Evolutionary conservation across 192 early-diverging fungal species (phyloP).

Genomic region (Podila clonocystis): DNA sequence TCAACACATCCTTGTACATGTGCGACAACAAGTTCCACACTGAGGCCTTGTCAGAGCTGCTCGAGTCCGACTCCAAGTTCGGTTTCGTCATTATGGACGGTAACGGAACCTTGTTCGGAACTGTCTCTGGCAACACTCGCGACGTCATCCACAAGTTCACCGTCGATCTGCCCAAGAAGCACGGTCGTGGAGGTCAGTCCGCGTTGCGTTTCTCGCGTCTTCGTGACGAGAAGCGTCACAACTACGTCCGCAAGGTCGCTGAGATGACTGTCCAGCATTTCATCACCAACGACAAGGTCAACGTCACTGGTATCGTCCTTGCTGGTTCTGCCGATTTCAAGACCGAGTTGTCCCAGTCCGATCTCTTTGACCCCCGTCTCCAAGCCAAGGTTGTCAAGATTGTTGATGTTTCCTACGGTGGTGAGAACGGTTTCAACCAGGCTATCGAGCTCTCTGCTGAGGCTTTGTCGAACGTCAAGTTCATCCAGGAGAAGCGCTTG

Average conservation of each 20-base stretch:
- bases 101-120: conserved; percentile 95
- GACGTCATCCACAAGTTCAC: conserved; percentile 93
- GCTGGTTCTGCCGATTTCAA: conserved; percentile 99
- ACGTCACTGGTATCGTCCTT: conserved; percentile 88
- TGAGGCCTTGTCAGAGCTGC: conserved; percentile 88
- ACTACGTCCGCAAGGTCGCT: conserved; percentile 98
- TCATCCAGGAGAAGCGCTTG: conserved; percentile 98
- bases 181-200: conserved; percentile 99
- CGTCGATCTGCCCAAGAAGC: conserved; percentile 99
- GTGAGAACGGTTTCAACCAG: conserved; percentile 98
- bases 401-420: conserved; percentile 98
- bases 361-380: conserved; percentile 96
- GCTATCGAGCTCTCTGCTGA: conserved; percentile 95
- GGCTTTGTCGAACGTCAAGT: conserved; percentile 95
- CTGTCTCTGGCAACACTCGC: conserved; percentile 93
- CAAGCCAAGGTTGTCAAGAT: conserved; percentile 89
- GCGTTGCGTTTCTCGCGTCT: conserved; percentile 99
- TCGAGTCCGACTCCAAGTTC: conserved; percentile 95
- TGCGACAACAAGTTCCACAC: conserved; percentile 99
- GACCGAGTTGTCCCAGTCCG: conserved; percentile 93
- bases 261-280: conserved; percentile 97
- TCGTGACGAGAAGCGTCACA: conserved; percentile 98
- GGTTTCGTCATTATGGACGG: conserved; percentile 99
- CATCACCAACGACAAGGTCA: conserved; percentile 92
- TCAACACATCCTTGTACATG: conserved; percentile 98